Conservation (phyloP, 75 land plant genomes). For the Picea sitchensis region DNA sequence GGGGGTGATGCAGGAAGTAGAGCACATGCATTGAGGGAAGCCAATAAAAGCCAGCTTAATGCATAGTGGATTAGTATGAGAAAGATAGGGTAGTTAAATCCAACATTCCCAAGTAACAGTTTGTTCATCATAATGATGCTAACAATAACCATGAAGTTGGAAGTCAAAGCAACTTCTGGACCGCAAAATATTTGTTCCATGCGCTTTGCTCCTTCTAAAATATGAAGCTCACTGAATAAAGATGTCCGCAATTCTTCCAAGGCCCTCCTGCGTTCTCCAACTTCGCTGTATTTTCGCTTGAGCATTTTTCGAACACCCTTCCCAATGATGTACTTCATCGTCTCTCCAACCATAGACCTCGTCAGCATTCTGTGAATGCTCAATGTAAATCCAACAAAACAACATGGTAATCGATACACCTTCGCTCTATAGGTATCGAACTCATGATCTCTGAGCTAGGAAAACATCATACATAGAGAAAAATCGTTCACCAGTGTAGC, state of each 20-base stretch:
- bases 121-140: slow-evolving; percentile 69
- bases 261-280: slow-evolving; percentile 39
- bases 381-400: background rate
- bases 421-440: background rate
- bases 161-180: slow-evolving; percentile 52
- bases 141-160: slow-evolving; percentile 59
- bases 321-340: slow-evolving; percentile 27
- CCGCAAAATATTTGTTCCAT: slow-evolving; percentile 62
- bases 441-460: background rate
- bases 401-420: background rate
- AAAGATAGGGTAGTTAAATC: slow-evolving; percentile 66
- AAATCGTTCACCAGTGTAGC: slow-evolving; percentile 31
- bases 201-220: slow-evolving; percentile 56
- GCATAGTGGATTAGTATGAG: slow-evolving; percentile 59
- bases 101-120: slow-evolving; percentile 62
- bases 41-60: slow-evolving; percentile 51
- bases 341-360: slow-evolving; percentile 11
- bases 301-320: slow-evolving; percentile 36
- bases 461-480: background rate
- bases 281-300: slow-evolving; percentile 64
- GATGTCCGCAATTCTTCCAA: slow-evolving; percentile 44
- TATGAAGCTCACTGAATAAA: slow-evolving; percentile 42
- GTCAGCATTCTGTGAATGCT: background rate
- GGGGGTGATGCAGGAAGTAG: slow-evolving; percentile 60
- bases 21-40: slow-evolving; percentile 40